Base-by-base conservation (phyloP, 177 flowering plant species). In the Vitis hybrid region DNA sequence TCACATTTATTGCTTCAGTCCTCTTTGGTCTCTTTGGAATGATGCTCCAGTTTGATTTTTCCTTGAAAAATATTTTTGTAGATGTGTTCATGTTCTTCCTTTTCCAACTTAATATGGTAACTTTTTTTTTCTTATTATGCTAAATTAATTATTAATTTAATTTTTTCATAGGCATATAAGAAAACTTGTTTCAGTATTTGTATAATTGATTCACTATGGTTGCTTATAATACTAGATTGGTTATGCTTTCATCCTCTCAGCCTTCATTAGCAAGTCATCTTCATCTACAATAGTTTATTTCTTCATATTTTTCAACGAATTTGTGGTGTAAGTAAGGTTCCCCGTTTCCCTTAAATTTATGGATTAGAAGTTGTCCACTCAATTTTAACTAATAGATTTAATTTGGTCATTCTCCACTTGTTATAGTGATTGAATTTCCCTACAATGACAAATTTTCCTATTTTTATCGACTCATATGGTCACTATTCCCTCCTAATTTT, bases 251-350 rank as follows among this genome's bases (percentile, higher is more conserved):
- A 76, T 93, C 89, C 68, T 96, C 21, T 90, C 97, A 15, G 76
- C 95, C 56, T 21, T 96, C 78, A 77, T 96, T 60, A 87, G 88
- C 86, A 90, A 92, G 81, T 81, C 99, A 71, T 80, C 98, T 67
- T 87, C 99, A 54, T 77, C 97, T 52, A 90, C 91, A 50, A 88
- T 89, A 60, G 84, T 86, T 50, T 98, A 98, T 6, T 96, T 87
- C 85, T 93, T 77, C 58, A 78, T 84, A 72, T 93, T 89, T 72
- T 87, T 96, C 66, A 65, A 93, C 60, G 95, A 97, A 21, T 87
- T 90, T 75, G 11, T 92, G 66, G 89, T 93, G n/a, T n/a, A n/a
- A n/a, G 99, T 70, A 81, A 79, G 87, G 63, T 59, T 51, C 51
- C 23, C 23, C 0, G 1, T 21, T 0, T 0, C 21, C 0, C 2